phyloP scores from a whole-genome alignment of 2,329 filamentous ascomycete genomes.

The Dichotomopilus funicola region DNA sequence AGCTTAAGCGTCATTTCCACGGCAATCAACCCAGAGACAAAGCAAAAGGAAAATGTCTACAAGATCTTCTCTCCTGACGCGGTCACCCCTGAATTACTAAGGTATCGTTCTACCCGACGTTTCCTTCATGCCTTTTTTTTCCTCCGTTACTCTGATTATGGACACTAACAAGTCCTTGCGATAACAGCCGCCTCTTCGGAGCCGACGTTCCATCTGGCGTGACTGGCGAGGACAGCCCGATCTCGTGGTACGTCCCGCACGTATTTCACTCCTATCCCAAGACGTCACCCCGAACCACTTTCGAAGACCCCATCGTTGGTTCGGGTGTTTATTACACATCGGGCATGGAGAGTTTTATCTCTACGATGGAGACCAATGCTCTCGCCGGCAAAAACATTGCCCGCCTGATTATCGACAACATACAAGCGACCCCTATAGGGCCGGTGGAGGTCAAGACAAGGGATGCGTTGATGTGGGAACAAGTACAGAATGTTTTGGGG shows the following conservation, averaged over 20 bases:
- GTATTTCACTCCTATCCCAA: slow-evolving; percentile 82
- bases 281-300: slow-evolving; percentile 75
- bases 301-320: slow-evolving; percentile 70
- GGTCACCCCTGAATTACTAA: slow-evolving; percentile 48
- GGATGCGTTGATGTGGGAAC: background rate
- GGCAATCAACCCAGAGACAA: slow-evolving; percentile 53
- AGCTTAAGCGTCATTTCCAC: slow-evolving; percentile 69
- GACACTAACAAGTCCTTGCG: no score
- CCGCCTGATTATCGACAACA: slow-evolving; percentile 59
- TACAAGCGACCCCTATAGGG: slow-evolving; percentile 26
- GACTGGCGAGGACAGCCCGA: slow-evolving; percentile 30
- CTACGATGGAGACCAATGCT: slow-evolving; percentile 94
- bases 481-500: slow-evolving; percentile 5
- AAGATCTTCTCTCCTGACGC: slow-evolving; percentile 57
- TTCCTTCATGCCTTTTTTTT: background rate
- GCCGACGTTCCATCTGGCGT: background rate
- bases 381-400: slow-evolving; percentile 87
- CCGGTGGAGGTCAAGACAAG: background rate
- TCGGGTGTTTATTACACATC: slow-evolving; percentile 63
- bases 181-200: slow-evolving; percentile 4
- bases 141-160: background rate
- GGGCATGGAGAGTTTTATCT: slow-evolving; percentile 88
- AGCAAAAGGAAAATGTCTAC: slow-evolving; percentile 51
- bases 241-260: slow-evolving; percentile 74
- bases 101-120: slow-evolving; percentile 18